Percentiles rank a stretch among this genome's conserved stretches.
phyloP scores from a whole-genome alignment of 106 monocot genomes.

The Dendrobium officinale region DNA sequence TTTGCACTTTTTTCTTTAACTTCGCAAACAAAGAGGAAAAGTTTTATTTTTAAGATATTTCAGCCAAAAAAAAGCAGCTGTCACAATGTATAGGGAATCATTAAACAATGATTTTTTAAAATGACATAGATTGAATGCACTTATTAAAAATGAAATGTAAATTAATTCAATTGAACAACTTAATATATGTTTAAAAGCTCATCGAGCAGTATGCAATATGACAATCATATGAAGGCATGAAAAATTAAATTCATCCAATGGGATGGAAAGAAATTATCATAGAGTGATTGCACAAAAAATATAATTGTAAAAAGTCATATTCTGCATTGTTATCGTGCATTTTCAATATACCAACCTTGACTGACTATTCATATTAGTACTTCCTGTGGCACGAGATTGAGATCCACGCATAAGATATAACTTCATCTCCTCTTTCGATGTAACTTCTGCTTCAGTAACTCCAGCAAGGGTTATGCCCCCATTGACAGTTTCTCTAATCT shows the following conservation, averaged over 20 bases:
- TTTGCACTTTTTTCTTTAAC: not conserved
- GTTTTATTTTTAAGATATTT: not conserved
- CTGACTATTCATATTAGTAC: slow-evolving; percentile 99
- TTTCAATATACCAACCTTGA: slow-evolving; percentile 51
- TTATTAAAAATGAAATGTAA: not conserved
- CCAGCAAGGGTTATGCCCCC: slow-evolving; percentile 96
- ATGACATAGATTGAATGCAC: not conserved
- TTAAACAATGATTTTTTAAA: not conserved
- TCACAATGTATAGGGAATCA: not conserved
- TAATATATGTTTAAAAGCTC: not conserved
- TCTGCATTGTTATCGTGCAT: not conserved
- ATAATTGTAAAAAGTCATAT: not conserved
- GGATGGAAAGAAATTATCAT: not conserved
- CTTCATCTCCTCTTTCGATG: slow-evolving; percentile 88
- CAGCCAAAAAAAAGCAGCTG: not conserved
- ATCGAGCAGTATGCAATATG: not conserved
- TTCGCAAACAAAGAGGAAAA: not conserved
- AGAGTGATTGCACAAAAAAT: not conserved
- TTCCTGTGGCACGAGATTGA: slow-evolving; percentile 78
- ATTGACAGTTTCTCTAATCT: slow-evolving; percentile 86
- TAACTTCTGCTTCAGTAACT: slow-evolving; percentile 83
- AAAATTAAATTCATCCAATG: not conserved
- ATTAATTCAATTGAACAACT: not conserved
- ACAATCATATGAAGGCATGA: not conserved
- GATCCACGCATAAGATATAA: slow-evolving; percentile 77